Percentiles rank a stretch among this genome's conserved stretches.
phyloP scores from a whole-genome alignment of 768 basidiomycete species.

The Xerocomellus chrysenteron region DNA sequence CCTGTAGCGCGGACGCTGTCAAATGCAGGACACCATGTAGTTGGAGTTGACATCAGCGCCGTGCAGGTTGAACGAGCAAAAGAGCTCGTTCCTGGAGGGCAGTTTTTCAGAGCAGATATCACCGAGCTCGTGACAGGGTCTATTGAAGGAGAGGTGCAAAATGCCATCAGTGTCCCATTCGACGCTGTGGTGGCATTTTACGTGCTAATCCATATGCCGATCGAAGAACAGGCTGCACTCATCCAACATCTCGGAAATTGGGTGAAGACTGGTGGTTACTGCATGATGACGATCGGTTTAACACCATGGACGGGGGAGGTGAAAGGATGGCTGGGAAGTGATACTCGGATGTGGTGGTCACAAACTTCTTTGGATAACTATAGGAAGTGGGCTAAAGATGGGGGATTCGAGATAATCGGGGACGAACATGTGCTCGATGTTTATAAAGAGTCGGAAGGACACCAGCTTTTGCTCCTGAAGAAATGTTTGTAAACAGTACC shows the following conservation, averaged over 20 bases:
- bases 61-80: slow-evolving; percentile 9
- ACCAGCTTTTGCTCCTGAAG: slow-evolving; percentile 8
- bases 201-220: slow-evolving; percentile 6
- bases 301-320: not conserved
- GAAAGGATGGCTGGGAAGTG: not conserved
- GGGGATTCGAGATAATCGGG: slow-evolving; percentile 9
- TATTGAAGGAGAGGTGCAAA: not conserved
- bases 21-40: slow-evolving; percentile 4
- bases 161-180: not conserved
- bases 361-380: slow-evolving; percentile 8
- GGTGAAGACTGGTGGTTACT: slow-evolving; percentile 1
- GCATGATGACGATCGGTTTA: slow-evolving; percentile 9
- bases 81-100: slow-evolving; percentile 1
- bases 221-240: slow-evolving; percentile 8
- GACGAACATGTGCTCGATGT: slow-evolving; percentile 6
- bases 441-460: slow-evolving; percentile 2
- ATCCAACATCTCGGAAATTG: slow-evolving; percentile 21
- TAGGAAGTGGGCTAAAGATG: slow-evolving; percentile 6
- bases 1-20: not conserved
- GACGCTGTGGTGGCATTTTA: slow-evolving; percentile 4
- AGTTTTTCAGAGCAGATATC: slow-evolving; percentile 9
- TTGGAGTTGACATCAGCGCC: slow-evolving; percentile 5
- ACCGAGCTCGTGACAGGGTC: not conserved
- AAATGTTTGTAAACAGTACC: slow-evolving; percentile 9
- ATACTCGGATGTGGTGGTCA: slow-evolving; percentile 7